phyloP scores from a whole-genome alignment of 345 rosid genomes.

The Boechera divaricarpa region DNA sequence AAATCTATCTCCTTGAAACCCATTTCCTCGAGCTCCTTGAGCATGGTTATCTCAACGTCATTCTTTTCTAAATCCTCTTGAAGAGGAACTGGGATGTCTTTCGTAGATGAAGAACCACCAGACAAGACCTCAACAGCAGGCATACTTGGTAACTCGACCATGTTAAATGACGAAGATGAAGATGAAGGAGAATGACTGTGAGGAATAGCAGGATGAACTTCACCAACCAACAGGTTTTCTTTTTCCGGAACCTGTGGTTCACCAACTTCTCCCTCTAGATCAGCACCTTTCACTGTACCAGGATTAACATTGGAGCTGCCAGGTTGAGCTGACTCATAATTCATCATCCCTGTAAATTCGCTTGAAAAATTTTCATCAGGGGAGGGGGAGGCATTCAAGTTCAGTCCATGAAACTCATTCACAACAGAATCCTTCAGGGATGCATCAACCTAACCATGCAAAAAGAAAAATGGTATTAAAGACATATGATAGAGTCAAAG shows the following conservation, averaged over 20 bases:
- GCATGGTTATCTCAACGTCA: conserved; percentile 57
- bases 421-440: conserved; percentile 45
- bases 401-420: conserved; percentile 53
- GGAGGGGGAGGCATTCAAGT: conserved; percentile 75
- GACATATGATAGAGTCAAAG: not conserved
- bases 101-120: conserved; percentile 35
- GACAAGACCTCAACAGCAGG: conserved; percentile 31
- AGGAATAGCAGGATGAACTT: conserved; percentile 40
- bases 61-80: conserved; percentile 35
- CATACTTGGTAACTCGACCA: conserved; percentile 53
- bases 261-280: conserved; percentile 42
- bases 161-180: conserved; percentile 50
- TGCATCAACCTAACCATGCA: conserved; percentile 64
- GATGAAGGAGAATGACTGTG: conserved; percentile 16
- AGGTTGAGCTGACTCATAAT: conserved; percentile 33
- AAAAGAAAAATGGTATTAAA: not conserved
- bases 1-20: conserved; percentile 88
- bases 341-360: conserved; percentile 28
- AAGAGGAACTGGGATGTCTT: conserved; percentile 27
- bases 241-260: conserved; percentile 50
- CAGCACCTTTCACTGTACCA: conserved; percentile 21
- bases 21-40: conserved; percentile 89
- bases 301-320: conserved; percentile 31
- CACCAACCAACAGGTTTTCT: conserved; percentile 50
- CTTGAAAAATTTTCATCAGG: conserved; percentile 49